Conservation (phyloP, 352 stramenopile genomes). For the Pythium chondricola region DNA sequence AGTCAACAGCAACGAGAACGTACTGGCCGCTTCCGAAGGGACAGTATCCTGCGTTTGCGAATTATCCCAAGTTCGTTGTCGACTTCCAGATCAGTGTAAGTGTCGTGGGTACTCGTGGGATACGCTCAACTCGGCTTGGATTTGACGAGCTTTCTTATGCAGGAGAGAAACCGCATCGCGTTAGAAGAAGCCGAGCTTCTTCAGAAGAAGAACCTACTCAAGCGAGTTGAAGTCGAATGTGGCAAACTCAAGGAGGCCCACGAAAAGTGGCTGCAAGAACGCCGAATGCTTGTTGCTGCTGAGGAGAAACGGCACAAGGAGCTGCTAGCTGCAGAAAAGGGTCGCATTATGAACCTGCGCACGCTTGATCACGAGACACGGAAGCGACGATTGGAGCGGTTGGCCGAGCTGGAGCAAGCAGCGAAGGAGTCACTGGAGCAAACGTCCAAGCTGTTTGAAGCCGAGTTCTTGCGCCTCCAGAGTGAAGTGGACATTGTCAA, state of each 20-base stretch:
- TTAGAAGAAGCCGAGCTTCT: conserved; percentile 62
- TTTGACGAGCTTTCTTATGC: too few relatives aligned
- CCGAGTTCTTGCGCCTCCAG: conserved; percentile 52
- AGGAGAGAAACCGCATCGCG: conserved; percentile 80
- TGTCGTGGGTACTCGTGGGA: too few relatives aligned
- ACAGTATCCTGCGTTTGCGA: conserved; percentile 76
- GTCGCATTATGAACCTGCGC: conserved; percentile 58
- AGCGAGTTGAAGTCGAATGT: conserved; percentile 47
- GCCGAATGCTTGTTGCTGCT: conserved; percentile 39
- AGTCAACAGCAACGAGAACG: neutral
- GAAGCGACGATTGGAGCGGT: conserved; percentile 51
- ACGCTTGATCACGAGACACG: conserved; percentile 66
- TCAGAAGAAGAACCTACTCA: conserved; percentile 57
- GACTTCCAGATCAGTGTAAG: conserved; percentile 82
- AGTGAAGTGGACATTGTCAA: conserved; percentile 44
- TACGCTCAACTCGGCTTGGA: too few relatives aligned
- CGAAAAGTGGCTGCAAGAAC: conserved; percentile 58
- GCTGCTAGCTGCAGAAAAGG: conserved; percentile 50
- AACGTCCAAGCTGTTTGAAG: conserved; percentile 50
- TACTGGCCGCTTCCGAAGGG: conserved; percentile 61
- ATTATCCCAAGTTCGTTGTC: conserved; percentile 74
- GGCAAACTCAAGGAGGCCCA: conserved; percentile 52
- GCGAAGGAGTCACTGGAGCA: conserved; percentile 61
- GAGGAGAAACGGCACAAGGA: conserved; percentile 64
- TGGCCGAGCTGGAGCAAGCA: conserved; percentile 51